These are phyloP conservation scores for Coix lacrymajobi DNA, from an alignment of 176 grass and related monocot genomes.

Conservation along the genomic window DNA sequence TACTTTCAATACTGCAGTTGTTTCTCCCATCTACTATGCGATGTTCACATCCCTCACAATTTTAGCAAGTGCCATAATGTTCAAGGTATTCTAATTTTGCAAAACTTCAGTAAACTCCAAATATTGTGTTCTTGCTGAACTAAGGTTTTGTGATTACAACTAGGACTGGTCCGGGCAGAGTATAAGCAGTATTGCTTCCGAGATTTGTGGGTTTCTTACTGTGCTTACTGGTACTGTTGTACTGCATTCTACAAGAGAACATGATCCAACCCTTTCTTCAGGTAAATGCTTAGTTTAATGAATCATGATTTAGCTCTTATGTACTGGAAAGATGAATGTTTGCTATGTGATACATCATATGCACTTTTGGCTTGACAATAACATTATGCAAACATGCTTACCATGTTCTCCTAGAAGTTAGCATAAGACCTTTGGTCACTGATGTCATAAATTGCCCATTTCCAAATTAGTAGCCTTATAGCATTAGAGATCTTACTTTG, in stretches of 20 bases:
- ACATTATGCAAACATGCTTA: neutral
- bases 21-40: conserved; percentile 94
- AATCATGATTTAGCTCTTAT: neutral
- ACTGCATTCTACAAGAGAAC: conserved; percentile 89
- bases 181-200: conserved; percentile 76
- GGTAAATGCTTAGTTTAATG: conserved; percentile 40
- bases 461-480: neutral
- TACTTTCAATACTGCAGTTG: conserved; percentile 94
- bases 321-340: neutral
- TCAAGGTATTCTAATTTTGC: conserved; percentile 47
- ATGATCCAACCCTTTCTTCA: conserved; percentile 57
- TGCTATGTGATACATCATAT: neutral
- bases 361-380: neutral
- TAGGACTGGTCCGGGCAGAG: conserved; percentile 98
- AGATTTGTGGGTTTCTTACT: conserved; percentile 87
- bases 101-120: neutral
- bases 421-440: neutral
- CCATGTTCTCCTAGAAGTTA: neutral
- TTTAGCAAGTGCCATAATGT: conserved; percentile 98
- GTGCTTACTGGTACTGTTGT: conserved; percentile 81
- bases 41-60: conserved; percentile 98
- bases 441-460: neutral
- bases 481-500: neutral
- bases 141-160: neutral
- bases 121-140: neutral